Percentiles rank a stretch among this genome's conserved stretches.
Evolutionary conservation across 768 basidiomycete genomes (phyloP).

Genomic region (Panellus pusillus): DNA sequence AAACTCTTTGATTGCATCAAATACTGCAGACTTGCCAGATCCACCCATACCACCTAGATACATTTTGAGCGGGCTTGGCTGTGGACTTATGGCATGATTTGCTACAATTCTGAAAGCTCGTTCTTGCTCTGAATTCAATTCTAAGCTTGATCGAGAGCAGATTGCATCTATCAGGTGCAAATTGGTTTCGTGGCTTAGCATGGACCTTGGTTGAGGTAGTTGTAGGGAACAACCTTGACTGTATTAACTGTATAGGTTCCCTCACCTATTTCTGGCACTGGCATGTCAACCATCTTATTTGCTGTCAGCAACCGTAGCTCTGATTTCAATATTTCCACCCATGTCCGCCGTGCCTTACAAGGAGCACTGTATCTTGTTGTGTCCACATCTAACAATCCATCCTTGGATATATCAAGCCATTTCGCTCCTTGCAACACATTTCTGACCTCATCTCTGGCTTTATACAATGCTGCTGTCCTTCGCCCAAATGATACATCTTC

Average conservation of each 20-base stretch:
- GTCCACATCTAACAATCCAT: background rate
- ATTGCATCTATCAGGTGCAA: background rate
- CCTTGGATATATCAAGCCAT: background rate
- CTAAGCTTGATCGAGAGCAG: background rate
- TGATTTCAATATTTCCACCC: background rate
- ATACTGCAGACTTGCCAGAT: constrained; percentile 31
- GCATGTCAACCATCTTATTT: background rate
- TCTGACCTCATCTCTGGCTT: background rate
- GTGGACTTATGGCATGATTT: constrained; percentile 14
- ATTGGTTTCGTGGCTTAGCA: constrained; percentile 7
- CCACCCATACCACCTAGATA: constrained; percentile 35
- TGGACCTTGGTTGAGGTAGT: constrained; percentile 2
- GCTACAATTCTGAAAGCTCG: constrained; percentile 32
- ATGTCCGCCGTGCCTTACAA: background rate
- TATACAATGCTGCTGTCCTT: background rate
- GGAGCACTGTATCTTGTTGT: background rate
- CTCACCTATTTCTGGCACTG: background rate
- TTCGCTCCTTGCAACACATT: background rate
- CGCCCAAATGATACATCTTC: background rate
- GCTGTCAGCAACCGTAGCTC: background rate
- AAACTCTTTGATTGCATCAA: constrained; percentile 28
- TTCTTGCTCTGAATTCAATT: constrained; percentile 33
- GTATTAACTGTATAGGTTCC: background rate
- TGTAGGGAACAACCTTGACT: background rate
- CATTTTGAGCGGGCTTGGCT: constrained; percentile 26